These are phyloP conservation scores for Pseudocercospora crystallina DNA, from an alignment of 2,329 filamentous ascomycete species.

Conservation along the genomic window DNA sequence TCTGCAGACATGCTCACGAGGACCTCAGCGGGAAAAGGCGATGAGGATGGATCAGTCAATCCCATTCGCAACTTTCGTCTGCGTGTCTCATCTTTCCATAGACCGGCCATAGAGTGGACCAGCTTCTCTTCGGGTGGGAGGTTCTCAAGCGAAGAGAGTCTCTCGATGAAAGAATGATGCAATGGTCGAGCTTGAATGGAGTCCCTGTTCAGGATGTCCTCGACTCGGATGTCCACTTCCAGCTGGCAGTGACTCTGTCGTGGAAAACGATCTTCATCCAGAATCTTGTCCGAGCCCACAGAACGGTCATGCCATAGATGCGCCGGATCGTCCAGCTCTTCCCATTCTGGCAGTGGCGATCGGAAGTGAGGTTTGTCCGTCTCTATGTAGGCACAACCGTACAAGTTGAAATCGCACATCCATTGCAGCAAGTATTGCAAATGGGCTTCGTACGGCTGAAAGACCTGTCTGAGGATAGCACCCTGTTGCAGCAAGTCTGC, in stretches of 20 bases:
- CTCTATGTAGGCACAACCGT: constrained; percentile 84
- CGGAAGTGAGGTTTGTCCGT: constrained; percentile 71
- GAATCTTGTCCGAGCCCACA: constrained; percentile 60
- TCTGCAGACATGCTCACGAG: constrained; percentile 88
- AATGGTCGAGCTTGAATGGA: constrained; percentile 73
- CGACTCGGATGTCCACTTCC: constrained; percentile 84
- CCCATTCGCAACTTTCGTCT: constrained; percentile 73
- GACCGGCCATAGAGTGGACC: constrained; percentile 87
- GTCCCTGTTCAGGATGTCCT: constrained; percentile 80
- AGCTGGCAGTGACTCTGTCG: constrained; percentile 84
- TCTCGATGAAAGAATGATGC: constrained; percentile 85
- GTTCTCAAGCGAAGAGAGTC: constrained; percentile 53
- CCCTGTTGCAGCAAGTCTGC: constrained; percentile 86
- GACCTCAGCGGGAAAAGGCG: constrained; percentile 76
- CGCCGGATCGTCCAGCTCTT: constrained; percentile 59
- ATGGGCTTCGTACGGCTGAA: constrained; percentile 94
- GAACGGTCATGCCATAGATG: constrained; percentile 81
- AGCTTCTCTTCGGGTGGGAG: constrained; percentile 70
- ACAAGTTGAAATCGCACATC: constrained; percentile 98
- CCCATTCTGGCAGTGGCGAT: constrained; percentile 68
- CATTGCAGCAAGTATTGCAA: constrained; percentile 90
- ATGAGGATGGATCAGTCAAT: constrained; percentile 63
- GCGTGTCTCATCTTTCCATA: constrained; percentile 88
- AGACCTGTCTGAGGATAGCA: constrained; percentile 74
- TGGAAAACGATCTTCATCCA: constrained; percentile 64